Evolutionary conservation across 306 rosid species (phyloP), one percentile per base, ranked within the genome.

Genomic region (Fragaria ananassa): DNA sequence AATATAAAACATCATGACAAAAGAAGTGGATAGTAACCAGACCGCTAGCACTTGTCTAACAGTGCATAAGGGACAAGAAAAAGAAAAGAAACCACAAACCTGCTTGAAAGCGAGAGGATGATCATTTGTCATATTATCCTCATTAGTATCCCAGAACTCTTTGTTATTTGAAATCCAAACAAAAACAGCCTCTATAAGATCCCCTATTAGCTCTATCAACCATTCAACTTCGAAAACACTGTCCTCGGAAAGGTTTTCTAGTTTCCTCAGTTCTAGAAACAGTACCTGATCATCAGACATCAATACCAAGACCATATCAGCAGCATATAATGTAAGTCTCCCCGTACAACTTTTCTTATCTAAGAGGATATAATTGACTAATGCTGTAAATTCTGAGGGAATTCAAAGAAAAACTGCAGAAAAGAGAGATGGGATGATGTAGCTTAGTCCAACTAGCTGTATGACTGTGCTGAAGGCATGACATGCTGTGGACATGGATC

Each of bases 191-290:
- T 87, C 91, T 77, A 88, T 83, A 66, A 87, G 54, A 72, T 88
- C 92, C 83, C 85, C 85, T 49, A 83, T 58, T 70, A 90, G 82
- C 78, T 85, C 87, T 82, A 79, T 60, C 80, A 92, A 75, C 97
- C 97, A 92, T 53, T 87, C 87, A 71, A 53, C 76, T 72, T 90
- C 86, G 57, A 90, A 87, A 80, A 73, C 79, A 69, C 77, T 68
- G 45, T 81, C 87, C 68, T 88, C 87, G 10, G 84, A 81, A 42
- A 90, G 89, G 65, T 80, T 81, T 78, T 90, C 89, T 42, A 92
- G 51, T 80, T 90, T 85, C 83, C 89, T 87, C 76, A 90, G 70
- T 70, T 92, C 93, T 57, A 88, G 50, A 78, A 92, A 92, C 27
- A 92, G 83, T 78, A 75, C 85, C 93, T 90, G 62, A 57, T 46